Evolutionary conservation across 1,284 basidiomycete species (phyloP), one percentile per base, ranked within the genome.

Genomic region (Inonotus hispidus): DNA sequence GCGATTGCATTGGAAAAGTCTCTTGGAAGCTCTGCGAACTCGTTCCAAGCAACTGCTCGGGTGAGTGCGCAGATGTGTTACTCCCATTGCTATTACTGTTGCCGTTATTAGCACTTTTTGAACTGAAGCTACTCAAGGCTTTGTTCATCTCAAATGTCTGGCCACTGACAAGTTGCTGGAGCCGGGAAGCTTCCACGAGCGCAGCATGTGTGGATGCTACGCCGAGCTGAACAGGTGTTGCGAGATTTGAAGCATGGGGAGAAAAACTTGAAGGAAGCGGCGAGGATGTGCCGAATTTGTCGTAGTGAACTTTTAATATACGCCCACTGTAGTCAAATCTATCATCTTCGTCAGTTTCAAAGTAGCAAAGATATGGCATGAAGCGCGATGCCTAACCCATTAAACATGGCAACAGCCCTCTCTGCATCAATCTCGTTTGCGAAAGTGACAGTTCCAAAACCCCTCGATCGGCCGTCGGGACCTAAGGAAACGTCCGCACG

Each of bases 271-370:
- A 35, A 23, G 58, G 54, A 41, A 53, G 50, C 3, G 58, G 59
- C 19, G 62, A 55, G 38, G 50, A 49, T 35, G 79, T 77, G 3
- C 81, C 75, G 69, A 84, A 90, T 70, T 88, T 90, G 76, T 95
- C 92, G 69, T 87, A 91, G 71, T 93, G 92, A 13, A 95, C 92
- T 72, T 94, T 94, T 55, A 95, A 77, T 32, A 80, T 77, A 39
- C 93, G 84, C 2, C 93, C 92, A 68, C 91, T 92, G 72, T 88
- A 93, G 68, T 95, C 93, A 71, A 88, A 93, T 46, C 90, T 92
- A 67, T 6, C 32, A 35, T 63, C 21, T 55, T 25, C 7, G 14
- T 52, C 46, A 46, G 39, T 19, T 49, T 58, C 35, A 58, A 21
- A 38, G 47, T 19, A 59, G n/a, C 19, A 29, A 10, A 25, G 19